Evolutionary conservation across 2,329 filamentous ascomycete species (phyloP).

Genomic region (Cadophora luteo-olivacea): DNA sequence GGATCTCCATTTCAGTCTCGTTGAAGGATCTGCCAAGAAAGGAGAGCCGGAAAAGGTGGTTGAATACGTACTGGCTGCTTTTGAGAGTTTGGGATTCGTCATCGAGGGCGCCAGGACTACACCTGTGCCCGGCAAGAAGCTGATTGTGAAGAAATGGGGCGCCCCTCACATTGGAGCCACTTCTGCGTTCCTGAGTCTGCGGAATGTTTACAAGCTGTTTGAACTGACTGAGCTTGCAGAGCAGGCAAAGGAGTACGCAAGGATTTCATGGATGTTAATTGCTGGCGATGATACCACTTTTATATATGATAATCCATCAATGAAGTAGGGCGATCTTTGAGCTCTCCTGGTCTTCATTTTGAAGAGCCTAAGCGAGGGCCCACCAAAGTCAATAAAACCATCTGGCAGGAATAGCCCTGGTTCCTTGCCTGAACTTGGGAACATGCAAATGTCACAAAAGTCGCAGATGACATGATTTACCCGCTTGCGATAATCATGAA

Average conservation of each 20-base stretch:
- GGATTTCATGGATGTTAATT: neutral
- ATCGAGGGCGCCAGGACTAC: neutral
- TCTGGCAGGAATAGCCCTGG: neutral
- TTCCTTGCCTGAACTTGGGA: neutral
- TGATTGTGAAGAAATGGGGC: neutral
- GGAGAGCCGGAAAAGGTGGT: neutral
- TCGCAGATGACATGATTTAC: too few species aligned
- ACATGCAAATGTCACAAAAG: too few species aligned
- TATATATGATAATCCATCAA: neutral
- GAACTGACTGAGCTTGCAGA: neutral
- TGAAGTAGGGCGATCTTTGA: neutral
- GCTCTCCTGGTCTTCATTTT: neutral
- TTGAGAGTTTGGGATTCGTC: neutral
- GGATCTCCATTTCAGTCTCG: constrained; percentile 1
- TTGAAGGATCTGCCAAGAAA: neutral
- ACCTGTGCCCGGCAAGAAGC: neutral
- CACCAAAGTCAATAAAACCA: neutral
- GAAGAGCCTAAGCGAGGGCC: neutral
- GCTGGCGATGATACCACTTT: neutral
- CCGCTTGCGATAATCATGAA: too few species aligned
- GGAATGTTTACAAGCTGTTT: neutral
- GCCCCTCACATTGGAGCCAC: neutral
- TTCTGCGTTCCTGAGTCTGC: neutral
- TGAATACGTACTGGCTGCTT: neutral
- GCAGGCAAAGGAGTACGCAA: neutral